phyloP scores from a whole-genome alignment of 1,284 basidiomycete genomes.

The Boletus calvinii region DNA sequence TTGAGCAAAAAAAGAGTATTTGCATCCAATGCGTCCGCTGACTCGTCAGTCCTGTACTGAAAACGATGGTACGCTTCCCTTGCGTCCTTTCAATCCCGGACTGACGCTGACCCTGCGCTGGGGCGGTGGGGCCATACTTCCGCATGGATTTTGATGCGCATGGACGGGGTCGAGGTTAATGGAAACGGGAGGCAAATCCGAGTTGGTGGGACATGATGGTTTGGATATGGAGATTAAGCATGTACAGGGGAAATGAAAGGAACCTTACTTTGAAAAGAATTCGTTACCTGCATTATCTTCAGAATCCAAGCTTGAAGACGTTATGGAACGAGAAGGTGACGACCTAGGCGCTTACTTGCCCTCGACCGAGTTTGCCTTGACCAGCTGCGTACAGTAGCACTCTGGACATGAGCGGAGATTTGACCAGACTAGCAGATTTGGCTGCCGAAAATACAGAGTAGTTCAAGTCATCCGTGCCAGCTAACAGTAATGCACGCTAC shows the following conservation, averaged over 20 bases:
- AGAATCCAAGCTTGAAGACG: slow-evolving; percentile 23
- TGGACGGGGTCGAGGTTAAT: slow-evolving; percentile 58
- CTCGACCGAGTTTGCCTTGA: slow-evolving; percentile 98
- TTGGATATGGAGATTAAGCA: slow-evolving; percentile 71
- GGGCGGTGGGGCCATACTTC: slow-evolving; percentile 70
- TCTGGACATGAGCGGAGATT: too few relatives aligned
- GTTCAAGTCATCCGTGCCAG: too few relatives aligned
- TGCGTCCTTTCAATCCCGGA: slow-evolving; percentile 34
- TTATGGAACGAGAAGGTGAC: not conserved
- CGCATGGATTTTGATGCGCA: slow-evolving; percentile 67
- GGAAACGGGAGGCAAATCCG: slow-evolving; percentile 73
- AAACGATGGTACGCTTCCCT: slow-evolving; percentile 66
- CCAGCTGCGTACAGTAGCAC: slow-evolving; percentile 93
- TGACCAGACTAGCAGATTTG: too few relatives aligned
- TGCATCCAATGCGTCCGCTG: slow-evolving; percentile 99
- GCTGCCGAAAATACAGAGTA: too few relatives aligned
- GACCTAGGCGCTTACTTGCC: slow-evolving; percentile 48
- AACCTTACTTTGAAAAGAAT: slow-evolving; percentile 63
- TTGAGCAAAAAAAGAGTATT: slow-evolving; percentile 86
- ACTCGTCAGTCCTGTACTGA: slow-evolving; percentile 89
- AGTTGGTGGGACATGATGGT: slow-evolving; percentile 68
- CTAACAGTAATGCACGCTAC: too few relatives aligned
- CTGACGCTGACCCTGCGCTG: slow-evolving; percentile 49
- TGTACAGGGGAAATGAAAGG: not conserved
- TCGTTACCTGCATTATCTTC: slow-evolving; percentile 46